Evolutionary conservation across 345 rosid species (phyloP).

Genomic region (Angophora floribunda): DNA sequence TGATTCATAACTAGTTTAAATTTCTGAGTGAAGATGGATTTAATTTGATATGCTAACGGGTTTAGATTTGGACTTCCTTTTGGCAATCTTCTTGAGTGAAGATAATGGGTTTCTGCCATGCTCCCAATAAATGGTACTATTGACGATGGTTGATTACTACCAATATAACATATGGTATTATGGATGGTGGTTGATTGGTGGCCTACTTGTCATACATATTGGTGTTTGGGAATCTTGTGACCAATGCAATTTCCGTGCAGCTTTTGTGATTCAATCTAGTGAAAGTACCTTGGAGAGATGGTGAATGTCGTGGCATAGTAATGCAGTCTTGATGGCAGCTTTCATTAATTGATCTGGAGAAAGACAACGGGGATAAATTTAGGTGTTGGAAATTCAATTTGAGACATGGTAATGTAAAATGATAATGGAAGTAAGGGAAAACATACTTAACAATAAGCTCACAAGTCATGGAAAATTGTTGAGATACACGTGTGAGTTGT

Average conservation of each 20-base stretch:
- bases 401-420: neutral
- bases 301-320: too few relatives aligned
- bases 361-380: too few relatives aligned
- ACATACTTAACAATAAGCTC: neutral
- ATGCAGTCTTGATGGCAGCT: neutral
- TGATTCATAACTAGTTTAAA: neutral
- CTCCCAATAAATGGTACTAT: neutral
- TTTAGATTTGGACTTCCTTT: neutral
- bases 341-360: too few relatives aligned
- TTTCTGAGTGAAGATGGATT: neutral
- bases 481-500: neutral
- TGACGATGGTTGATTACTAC: neutral
- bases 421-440: neutral
- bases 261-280: too few relatives aligned
- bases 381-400: neutral
- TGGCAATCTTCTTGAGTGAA: neutral
- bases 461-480: too few relatives aligned
- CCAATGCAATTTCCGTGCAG: neutral
- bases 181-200: neutral
- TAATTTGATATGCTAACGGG: rapidly evolving
- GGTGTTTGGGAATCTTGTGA: neutral
- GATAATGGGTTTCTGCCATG: neutral
- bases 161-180: too few relatives aligned
- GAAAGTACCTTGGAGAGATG: neutral
- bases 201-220: neutral